These are phyloP conservation scores for Nectriaceae sp. DNA, from an alignment of 2,329 filamentous ascomycete genomes.

Conservation along the genomic window DNA sequence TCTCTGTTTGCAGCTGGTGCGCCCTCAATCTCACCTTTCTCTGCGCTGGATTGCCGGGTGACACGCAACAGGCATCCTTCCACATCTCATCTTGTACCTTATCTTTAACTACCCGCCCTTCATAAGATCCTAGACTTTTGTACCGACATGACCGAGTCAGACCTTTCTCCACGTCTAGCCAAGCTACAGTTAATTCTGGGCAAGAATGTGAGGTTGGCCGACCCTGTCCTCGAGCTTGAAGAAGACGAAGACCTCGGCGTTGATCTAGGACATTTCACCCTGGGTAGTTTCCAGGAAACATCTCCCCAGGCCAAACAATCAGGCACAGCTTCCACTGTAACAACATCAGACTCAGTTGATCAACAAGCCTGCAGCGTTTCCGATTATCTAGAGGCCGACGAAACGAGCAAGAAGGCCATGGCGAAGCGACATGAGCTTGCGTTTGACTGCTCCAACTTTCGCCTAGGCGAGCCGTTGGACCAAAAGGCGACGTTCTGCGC, in stretches of 20 bases:
- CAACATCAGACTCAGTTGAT: neutral
- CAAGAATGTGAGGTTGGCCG: slow-evolving; percentile 17
- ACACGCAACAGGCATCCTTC: too few species aligned
- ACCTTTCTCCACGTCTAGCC: slow-evolving; percentile 21
- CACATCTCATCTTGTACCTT: neutral
- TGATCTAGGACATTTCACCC: neutral
- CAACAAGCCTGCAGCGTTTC: neutral
- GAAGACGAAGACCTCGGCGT: slow-evolving; percentile 4
- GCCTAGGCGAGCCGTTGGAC: slow-evolving; percentile 24
- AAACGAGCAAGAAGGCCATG: slow-evolving; percentile 6
- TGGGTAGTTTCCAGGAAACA: neutral
- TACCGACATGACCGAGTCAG: slow-evolving; percentile 18
- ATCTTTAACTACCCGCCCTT: slow-evolving; percentile 3
- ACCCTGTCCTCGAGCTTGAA: slow-evolving; percentile 1
- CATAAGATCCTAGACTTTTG: slow-evolving; percentile 1
- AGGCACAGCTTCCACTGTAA: neutral
- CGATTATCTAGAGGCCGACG: neutral
- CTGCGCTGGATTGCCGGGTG: too few species aligned
- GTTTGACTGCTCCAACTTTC: slow-evolving; percentile 27
- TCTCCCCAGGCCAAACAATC: neutral
- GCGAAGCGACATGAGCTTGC: slow-evolving; percentile 12
- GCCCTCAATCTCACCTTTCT: too few species aligned
- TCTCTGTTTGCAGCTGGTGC: too few species aligned
- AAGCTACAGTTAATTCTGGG: slow-evolving; percentile 23
- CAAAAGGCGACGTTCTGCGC: slow-evolving; percentile 45